Conservation (phyloP, 2,329 filamentous ascomycete species). For the Apiospora phragmitis region DNA sequence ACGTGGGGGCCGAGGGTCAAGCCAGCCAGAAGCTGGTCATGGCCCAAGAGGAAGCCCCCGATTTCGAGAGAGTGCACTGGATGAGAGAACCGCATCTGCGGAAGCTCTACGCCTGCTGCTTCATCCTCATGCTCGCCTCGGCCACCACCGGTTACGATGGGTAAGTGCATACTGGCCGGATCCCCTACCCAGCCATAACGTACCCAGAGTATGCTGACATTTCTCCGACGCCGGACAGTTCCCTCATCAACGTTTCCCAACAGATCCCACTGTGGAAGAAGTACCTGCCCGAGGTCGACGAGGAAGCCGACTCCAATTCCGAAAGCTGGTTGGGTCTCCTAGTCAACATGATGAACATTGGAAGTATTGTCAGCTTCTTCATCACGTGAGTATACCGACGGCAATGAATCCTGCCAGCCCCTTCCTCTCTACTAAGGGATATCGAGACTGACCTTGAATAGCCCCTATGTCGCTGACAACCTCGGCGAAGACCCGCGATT, state of each 20-base stretch:
- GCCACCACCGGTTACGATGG: slow-evolving; percentile 59
- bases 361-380: slow-evolving; percentile 39
- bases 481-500: slow-evolving; percentile 47
- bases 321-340: slow-evolving; percentile 45
- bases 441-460: slow-evolving; percentile 21
- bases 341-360: slow-evolving; percentile 42
- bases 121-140: slow-evolving; percentile 53
- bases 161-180: slow-evolving; percentile 31
- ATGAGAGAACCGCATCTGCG: slow-evolving; percentile 55
- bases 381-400: slow-evolving; percentile 29
- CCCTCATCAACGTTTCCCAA: slow-evolving; percentile 46
- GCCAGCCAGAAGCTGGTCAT: slow-evolving; percentile 11
- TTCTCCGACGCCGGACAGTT: slow-evolving; percentile 27
- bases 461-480: slow-evolving; percentile 49
- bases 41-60: slow-evolving; percentile 49
- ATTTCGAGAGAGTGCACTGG: slow-evolving; percentile 53
- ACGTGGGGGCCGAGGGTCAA: slow-evolving; percentile 8
- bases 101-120: slow-evolving; percentile 47
- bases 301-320: slow-evolving; percentile 33
- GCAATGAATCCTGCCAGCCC: background rate
- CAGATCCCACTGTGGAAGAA: slow-evolving; percentile 45
- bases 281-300: slow-evolving; percentile 40
- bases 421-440: background rate
- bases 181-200: background rate
- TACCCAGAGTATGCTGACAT: background rate